A percentile compares a stretch with the other conserved stretches of the same genome.
Evolutionary conservation across 2,329 filamentous ascomycete genomes (phyloP).

Genomic region (Colletotrichum shisoi): DNA sequence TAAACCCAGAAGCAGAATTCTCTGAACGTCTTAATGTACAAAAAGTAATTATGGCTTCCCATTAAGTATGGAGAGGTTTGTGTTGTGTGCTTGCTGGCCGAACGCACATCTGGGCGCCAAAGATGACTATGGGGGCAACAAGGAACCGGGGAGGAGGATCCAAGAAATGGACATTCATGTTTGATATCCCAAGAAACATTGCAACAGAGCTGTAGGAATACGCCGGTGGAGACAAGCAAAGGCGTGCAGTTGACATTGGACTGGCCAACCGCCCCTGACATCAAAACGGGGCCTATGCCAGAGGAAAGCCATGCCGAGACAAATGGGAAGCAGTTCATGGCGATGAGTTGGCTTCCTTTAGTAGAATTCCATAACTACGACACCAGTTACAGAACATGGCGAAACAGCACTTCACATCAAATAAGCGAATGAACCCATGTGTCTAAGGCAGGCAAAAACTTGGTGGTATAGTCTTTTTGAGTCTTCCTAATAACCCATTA

Average conservation of each 20-base stretch:
- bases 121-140: constrained; percentile 12
- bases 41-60: constrained; percentile 38
- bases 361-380: constrained; percentile 5
- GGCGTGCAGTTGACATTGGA: constrained; percentile 8
- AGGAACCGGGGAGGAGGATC: constrained; percentile 3
- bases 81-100: constrained; percentile 36
- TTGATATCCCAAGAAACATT: constrained; percentile 31
- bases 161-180: constrained; percentile 16
- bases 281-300: background rate
- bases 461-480: constrained; percentile 40
- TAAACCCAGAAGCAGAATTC: constrained; percentile 36
- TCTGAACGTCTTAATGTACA: constrained; percentile 39
- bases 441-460: constrained; percentile 38
- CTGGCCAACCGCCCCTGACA: constrained; percentile 7
- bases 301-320: constrained; percentile 5
- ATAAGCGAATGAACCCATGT: background rate
- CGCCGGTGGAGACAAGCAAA: constrained; percentile 1
- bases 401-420: background rate
- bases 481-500: constrained; percentile 39
- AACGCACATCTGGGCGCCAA: constrained; percentile 36
- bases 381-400: background rate
- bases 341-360: background rate
- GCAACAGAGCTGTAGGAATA: constrained; percentile 12
- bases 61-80: constrained; percentile 33
- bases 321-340: constrained; percentile 2